These are phyloP conservation scores for Galerina marginata DNA, from an alignment of 768 basidiomycete species.

Conservation along the genomic window DNA sequence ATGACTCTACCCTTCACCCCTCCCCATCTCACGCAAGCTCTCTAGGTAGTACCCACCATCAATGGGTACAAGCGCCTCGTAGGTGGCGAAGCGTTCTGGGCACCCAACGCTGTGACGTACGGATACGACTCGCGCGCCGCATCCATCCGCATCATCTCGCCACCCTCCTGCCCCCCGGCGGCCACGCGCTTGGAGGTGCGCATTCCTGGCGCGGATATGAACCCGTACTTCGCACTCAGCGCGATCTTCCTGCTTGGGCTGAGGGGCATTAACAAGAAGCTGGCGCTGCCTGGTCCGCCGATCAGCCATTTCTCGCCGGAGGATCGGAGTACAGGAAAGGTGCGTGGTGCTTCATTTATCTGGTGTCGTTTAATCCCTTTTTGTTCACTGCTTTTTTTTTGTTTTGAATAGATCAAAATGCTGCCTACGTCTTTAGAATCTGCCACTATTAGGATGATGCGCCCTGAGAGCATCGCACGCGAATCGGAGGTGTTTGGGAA, in stretches of 20 bases:
- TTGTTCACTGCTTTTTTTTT: neutral
- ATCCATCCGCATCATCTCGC: slow-evolving; percentile 90
- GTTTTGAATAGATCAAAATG: slow-evolving; percentile 59
- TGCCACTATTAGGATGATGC: slow-evolving; percentile 85
- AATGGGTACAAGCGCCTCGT: slow-evolving; percentile 98
- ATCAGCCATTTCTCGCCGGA: slow-evolving; percentile 62
- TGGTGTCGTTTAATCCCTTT: neutral
- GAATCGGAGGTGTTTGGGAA: slow-evolving; percentile 77
- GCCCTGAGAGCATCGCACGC: slow-evolving; percentile 77
- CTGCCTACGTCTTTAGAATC: slow-evolving; percentile 80
- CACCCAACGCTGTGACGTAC: slow-evolving; percentile 90
- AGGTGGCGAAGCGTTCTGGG: slow-evolving; percentile 94
- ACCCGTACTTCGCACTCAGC: slow-evolving; percentile 87
- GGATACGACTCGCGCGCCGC: slow-evolving; percentile 96
- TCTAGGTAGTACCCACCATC: slow-evolving; percentile 83
- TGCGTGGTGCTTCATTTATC: slow-evolving; percentile 20
- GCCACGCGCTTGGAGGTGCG: slow-evolving; percentile 94
- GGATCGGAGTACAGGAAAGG: slow-evolving; percentile 63
- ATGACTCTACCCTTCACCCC: neutral
- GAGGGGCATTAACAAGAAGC: slow-evolving; percentile 83
- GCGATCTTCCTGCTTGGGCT: slow-evolving; percentile 89
- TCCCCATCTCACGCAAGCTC: neutral
- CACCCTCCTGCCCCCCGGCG: slow-evolving; percentile 80
- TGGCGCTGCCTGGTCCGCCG: slow-evolving; percentile 72
- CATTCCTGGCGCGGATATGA: slow-evolving; percentile 97